A percentile compares a stretch with the other conserved stretches of the same genome.
Evolutionary conservation across 2,329 filamentous ascomycete species (phyloP).

Genomic region (Ceratocystis huliohia): DNA sequence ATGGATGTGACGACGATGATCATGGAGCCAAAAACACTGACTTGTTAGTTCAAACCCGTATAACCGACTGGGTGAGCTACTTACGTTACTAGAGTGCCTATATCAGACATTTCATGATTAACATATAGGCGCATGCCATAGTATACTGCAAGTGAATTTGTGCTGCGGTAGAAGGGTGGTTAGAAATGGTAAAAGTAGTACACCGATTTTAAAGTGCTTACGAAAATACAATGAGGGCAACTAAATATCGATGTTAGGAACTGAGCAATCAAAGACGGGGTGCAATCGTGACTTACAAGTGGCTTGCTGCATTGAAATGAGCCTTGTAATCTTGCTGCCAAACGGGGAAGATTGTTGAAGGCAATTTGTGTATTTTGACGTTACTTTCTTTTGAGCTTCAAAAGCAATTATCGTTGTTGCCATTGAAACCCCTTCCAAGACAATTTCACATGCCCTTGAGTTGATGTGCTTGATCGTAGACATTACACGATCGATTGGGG

Average conservation of each 20-base stretch:
- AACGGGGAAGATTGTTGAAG: slow-evolving; percentile 29
- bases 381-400: slow-evolving; percentile 30
- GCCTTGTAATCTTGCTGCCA: slow-evolving; percentile 24
- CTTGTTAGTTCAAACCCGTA: neutral
- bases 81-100: slow-evolving; percentile 24
- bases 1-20: slow-evolving; percentile 27
- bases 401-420: slow-evolving; percentile 35
- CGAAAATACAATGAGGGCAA: slow-evolving; percentile 14
- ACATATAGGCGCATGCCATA: slow-evolving; percentile 23
- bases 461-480: slow-evolving; percentile 30
- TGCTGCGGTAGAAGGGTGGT: slow-evolving; percentile 14
- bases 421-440: slow-evolving; percentile 32
- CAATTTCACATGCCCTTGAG: slow-evolving; percentile 29
- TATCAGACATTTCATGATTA: slow-evolving; percentile 21
- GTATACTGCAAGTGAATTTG: slow-evolving; percentile 23
- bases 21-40: slow-evolving; percentile 23
- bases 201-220: neutral
- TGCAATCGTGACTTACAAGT: slow-evolving; percentile 16
- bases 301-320: slow-evolving; percentile 25
- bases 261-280: neutral
- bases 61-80: neutral
- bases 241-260: neutral
- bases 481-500: slow-evolving; percentile 28
- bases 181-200: neutral
- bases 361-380: slow-evolving; percentile 28